Base-by-base conservation (phyloP, 345 rosid genomes). In the Salix viminalis region DNA sequence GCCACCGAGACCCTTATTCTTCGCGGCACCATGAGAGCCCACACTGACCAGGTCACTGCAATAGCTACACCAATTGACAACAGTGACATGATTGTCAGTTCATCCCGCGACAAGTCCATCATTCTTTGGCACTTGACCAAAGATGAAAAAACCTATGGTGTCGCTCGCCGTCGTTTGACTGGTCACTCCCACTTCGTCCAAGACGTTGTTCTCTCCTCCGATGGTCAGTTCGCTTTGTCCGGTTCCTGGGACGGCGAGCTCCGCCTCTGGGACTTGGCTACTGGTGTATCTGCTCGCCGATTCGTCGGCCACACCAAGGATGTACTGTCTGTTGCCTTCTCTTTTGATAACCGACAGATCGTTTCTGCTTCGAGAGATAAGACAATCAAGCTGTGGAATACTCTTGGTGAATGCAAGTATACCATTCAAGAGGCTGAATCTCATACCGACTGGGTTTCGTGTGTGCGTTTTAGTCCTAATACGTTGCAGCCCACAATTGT, bases 161-260 rank as follows among this genome's bases (percentile, higher is more conserved):
- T 92, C 2, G 88, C 98, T 16, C 92, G 90, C 79, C 91, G 97
- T 44, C 89, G 99, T 58, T 91, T 96, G 71, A 94, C 97, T 39
- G 99, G 99, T 26, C 99, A 96, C 81, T 94, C 98, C 34, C 94
- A 90, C 82, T 96, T 94, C 69, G 97, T 94, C 4, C 86, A 96
- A 84, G 99, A 96, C 46, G 99, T 94, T 23, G 99, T 96, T 14
- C 95, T 96, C 52, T 96, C 99, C 15, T 95, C 96, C 23, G 99
- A 95, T 61, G 91, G 97, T 21, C 97, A 93, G 87, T 95, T 95
- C 79, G 99, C 99, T 1, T 95, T 95, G 52, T 95, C 99, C 37
- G 97, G 99, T 8, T 89, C 97, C 50, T 95, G 99, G 99, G 99
- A 95, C 79, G 90, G 97, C 32, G 99, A 95, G 90, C 97, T 95